Evolutionary conservation across 148 eudicot genomes (phyloP).

Genomic region (Pouteria glomerata): DNA sequence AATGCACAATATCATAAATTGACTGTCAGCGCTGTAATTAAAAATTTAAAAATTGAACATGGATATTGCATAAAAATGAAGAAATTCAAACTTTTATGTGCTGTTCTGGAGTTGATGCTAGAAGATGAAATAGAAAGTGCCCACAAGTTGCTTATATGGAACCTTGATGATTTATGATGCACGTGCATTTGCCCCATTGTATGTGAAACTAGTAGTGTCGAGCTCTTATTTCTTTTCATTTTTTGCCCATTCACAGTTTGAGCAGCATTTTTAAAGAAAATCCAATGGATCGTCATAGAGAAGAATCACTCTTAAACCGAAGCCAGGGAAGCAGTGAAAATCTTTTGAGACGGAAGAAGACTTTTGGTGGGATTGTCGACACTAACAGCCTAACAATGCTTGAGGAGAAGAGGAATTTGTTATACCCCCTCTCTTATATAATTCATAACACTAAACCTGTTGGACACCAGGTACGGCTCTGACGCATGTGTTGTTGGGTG

Average conservation of each 20-base stretch:
- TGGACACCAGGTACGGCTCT: slow-evolving; percentile 78
- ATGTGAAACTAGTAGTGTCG: background rate
- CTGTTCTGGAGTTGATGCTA: background rate
- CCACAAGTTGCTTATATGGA: background rate
- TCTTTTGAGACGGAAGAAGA: slow-evolving; percentile 40
- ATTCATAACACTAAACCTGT: slow-evolving; percentile 92
- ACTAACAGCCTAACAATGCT: slow-evolving; percentile 52
- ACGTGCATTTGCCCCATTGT: background rate
- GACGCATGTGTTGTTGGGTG: background rate
- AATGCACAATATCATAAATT: background rate
- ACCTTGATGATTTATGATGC: background rate
- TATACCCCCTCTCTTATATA: slow-evolving; percentile 72
- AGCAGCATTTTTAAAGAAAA: slow-evolving; percentile 31
- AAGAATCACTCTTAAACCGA: slow-evolving; percentile 40
- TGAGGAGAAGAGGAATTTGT: slow-evolving; percentile 64
- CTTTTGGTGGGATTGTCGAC: slow-evolving; percentile 60
- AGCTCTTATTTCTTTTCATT: background rate
- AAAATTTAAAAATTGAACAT: background rate
- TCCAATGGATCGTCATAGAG: slow-evolving; percentile 30
- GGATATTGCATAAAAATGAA: background rate
- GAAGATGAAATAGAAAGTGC: background rate
- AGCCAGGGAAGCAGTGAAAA: slow-evolving; percentile 30
- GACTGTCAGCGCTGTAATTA: background rate
- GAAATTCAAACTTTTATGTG: slow-evolving; percentile 1
- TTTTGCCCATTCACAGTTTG: slow-evolving; percentile 12